Percentiles rank a stretch among this genome's conserved stretches.
phyloP scores from a whole-genome alignment of 192 early-diverging fungal genomes.

The Backusella parvicylindrica region DNA sequence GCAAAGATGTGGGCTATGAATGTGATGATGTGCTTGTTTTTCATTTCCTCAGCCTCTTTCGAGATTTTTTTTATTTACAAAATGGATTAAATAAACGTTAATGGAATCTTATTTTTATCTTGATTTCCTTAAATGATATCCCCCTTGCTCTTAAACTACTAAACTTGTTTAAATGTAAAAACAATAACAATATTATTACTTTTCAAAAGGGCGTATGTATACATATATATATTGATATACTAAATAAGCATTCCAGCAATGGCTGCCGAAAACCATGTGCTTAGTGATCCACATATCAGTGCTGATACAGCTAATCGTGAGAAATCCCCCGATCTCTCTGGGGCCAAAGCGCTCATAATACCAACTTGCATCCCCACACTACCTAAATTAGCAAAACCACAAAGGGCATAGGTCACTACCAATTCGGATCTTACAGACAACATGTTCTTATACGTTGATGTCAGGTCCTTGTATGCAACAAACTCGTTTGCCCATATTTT shows the following conservation, averaged over 20 bases:
- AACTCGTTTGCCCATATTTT: conserved; percentile 90
- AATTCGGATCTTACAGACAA: conserved; percentile 46
- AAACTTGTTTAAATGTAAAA: background rate
- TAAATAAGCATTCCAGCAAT: conserved; percentile 68
- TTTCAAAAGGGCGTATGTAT: background rate
- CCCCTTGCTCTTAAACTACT: background rate
- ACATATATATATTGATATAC: background rate
- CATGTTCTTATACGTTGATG: conserved; percentile 25
- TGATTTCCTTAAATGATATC: background rate
- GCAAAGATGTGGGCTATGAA: background rate
- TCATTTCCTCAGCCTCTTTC: conserved; percentile 2
- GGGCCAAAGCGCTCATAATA: conserved; percentile 70
- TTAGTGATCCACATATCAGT: conserved; percentile 72
- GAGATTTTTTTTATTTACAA: background rate
- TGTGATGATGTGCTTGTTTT: background rate
- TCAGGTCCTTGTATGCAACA: conserved; percentile 59
- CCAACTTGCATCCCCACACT: conserved; percentile 84
- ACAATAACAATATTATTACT: background rate
- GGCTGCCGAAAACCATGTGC: conserved; percentile 76
- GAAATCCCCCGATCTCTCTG: conserved; percentile 61
- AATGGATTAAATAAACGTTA: background rate
- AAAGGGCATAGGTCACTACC: conserved; percentile 74
- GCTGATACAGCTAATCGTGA: conserved; percentile 74
- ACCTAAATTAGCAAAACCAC: conserved; percentile 85
- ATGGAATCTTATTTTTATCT: conserved; percentile 3